Conservation (phyloP, 371 early-diverging fungal genomes). For the Mucor irregularis region DNA sequence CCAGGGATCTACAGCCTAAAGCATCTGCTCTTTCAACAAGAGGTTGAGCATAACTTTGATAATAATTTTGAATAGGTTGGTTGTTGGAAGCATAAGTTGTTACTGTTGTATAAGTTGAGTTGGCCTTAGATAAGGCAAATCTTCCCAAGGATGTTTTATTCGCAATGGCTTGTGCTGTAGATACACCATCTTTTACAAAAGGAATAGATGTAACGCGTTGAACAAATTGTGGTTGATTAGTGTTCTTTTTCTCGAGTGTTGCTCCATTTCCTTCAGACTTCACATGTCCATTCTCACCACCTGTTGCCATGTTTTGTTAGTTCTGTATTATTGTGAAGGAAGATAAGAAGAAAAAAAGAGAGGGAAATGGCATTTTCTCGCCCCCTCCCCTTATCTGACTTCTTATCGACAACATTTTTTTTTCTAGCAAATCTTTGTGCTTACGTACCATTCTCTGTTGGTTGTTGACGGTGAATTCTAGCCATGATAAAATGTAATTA, state of each 20-base stretch:
- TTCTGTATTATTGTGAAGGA: background rate
- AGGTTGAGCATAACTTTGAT: slow-evolving; percentile 50
- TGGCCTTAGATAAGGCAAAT: slow-evolving; percentile 50
- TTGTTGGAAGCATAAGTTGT: slow-evolving; percentile 12
- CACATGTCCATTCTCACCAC: slow-evolving; percentile 29
- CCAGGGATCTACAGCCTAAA: slow-evolving; percentile 67
- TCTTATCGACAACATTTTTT: background rate
- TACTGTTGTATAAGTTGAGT: slow-evolving; percentile 42
- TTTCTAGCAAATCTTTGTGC: background rate
- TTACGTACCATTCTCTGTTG: slow-evolving; percentile 21
- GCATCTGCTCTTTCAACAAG: slow-evolving; percentile 61
- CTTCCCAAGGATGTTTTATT: slow-evolving; percentile 55
- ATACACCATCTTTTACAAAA: slow-evolving; percentile 60
- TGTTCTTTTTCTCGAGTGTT: background rate
- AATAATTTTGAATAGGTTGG: slow-evolving; percentile 49
- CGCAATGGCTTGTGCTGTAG: slow-evolving; percentile 52
- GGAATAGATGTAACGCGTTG: slow-evolving; percentile 64
- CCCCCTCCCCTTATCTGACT: too few relatives aligned
- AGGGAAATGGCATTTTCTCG: too few relatives aligned
- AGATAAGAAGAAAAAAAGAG: too few relatives aligned
- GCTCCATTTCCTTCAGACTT: slow-evolving; percentile 29
- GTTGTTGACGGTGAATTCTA: slow-evolving; percentile 5
- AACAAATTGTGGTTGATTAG: slow-evolving; percentile 32
- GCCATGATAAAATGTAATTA: slow-evolving; percentile 9
- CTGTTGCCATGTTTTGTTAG: background rate